Base-by-base conservation (phyloP, 1,284 basidiomycete species). In the Pisolithus thermaeus region DNA sequence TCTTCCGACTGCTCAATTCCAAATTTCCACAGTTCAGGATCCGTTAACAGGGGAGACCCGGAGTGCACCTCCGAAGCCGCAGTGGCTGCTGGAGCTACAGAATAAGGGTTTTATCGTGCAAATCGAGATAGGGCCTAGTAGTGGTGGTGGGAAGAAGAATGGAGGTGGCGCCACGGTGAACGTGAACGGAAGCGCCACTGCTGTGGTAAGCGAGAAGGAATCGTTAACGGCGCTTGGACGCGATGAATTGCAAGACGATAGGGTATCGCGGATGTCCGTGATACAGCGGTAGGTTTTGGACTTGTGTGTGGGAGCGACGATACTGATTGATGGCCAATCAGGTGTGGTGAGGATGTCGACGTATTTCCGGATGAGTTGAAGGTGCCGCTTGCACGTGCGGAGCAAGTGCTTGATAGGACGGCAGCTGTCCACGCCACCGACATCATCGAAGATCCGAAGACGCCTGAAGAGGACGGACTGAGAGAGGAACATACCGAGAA, bases 1-100 rank as follows among this genome's bases (percentile, higher is more conserved):
- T 37, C 69, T 95, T n/a, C 92, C 92, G 3, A 92, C 90, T 1
- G 82, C 86, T 9, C 87, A 85, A 54, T 91, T 85, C 62, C 82
- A 86, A 62, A 75, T 83, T 30, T 82, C 83, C 39, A 81, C 81
- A 0, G 79, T 93, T n/a, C 73, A 80, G 52, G 90, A 94, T 70
- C 92, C 92, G 7, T 70, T 94, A 57, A 92, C 87, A 2, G 87
- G 85, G 16, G 83, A 89, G 65, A 75, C 74, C 53, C 73, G 78
- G 55, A 73, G 72, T 14, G 80, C 84, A 6, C 79, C 83, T 47
- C 75, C 81, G 5, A 82, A 82, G 56, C 92, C 92, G 4, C 70
- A 72, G 46, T 95, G 92, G 92, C 67, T 90, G 54, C 65, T 79
- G 18, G 81, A 87, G 55, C 68, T 91, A 56, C 79, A 87, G 61